Base-by-base conservation (phyloP, 495 filamentous ascomycete species). In the Aspergillus avenaceus region DNA sequence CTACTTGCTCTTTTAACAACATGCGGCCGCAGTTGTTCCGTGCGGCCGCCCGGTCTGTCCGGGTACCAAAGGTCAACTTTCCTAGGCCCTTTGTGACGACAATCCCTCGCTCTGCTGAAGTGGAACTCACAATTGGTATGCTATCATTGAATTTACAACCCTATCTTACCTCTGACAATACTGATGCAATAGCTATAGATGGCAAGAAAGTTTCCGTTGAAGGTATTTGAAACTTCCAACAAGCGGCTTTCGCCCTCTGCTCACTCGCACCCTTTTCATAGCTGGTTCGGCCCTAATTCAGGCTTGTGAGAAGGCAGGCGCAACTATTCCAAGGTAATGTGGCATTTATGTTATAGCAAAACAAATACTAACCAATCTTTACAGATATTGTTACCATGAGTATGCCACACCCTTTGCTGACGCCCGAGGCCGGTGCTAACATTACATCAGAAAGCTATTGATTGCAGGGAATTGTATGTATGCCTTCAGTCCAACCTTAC, bases 351-450 rank as follows among this genome's bases (percentile, higher is more conserved):
- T 45, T 2, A 7, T 9, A n/a, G n/a, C n/a, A n/a, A n/a, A 22
- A 23, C 2, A 44, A 38, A 28, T 62, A 51, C 79, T 83, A 54
- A 81, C 61, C 41, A 23, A 29, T 29, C n/a, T 8, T 31, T 52
- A 43, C 50, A 90, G 91, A 87, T 98, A 97, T 74, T 98, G 93
- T 73, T 98, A 98, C 70, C 93, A 98, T 81, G 93, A 96, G 86
- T 92, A 82, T 63, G 77, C 62, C 63, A 27, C 31, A 32, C 34
- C 38, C 8, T 25, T 18, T 32, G 24, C 6, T 40, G 38, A 45
- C 40, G 24, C 34, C 42, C 26, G 25, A 24, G 8, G 13, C 37
- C 23, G 41, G 37, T 66, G 50, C 69, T 76, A 64, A 76, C 60
- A 14, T 8, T 22, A 50, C 11, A 23, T 26, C 56, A 90, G 86